phyloP scores from a whole-genome alignment of 805 yeast species.

The Candida ficus region DNA sequence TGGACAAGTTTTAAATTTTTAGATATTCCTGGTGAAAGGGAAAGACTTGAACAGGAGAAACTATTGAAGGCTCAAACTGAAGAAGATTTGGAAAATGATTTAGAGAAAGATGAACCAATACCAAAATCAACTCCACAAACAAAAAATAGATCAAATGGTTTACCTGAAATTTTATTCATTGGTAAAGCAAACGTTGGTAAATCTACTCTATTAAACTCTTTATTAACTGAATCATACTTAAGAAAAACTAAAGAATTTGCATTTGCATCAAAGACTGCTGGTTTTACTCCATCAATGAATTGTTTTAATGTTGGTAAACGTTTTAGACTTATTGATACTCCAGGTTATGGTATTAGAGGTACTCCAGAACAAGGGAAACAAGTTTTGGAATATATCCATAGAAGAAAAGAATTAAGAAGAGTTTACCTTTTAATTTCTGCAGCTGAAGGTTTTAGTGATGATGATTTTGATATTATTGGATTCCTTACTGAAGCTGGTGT shows the following conservation, averaged over 20 bases:
- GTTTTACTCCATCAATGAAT: conserved; percentile 58
- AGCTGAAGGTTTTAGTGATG: conserved; percentile 49
- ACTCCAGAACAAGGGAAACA: conserved; percentile 61
- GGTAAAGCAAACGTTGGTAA: conserved; percentile 89
- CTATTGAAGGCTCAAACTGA: conserved; percentile 10
- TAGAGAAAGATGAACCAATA: conserved; percentile 3
- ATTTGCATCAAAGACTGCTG: conserved; percentile 48
- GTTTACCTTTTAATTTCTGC: conserved; percentile 62
- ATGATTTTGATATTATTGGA: conserved; percentile 50
- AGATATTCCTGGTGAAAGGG: conserved; percentile 54
- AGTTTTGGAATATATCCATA: conserved; percentile 55
- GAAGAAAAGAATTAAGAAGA: conserved; percentile 48
- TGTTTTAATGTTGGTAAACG: conserved; percentile 62
- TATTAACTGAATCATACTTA: conserved; percentile 38
- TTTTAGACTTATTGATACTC: conserved; percentile 73
- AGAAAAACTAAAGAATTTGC: conserved; percentile 37
- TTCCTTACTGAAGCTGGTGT: conserved; percentile 49
- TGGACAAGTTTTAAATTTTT: conserved; percentile 53
- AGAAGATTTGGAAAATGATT: conserved; percentile 11
- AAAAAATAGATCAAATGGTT: conserved; percentile 18
- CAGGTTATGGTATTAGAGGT: conserved; percentile 84
- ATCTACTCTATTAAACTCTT: conserved; percentile 64
- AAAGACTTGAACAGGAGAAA: conserved; percentile 19
- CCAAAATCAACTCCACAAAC: too few species aligned
- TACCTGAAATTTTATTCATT: conserved; percentile 72